Base-by-base conservation (phyloP, 768 basidiomycete species). In the Pisolithus marmoratus region DNA sequence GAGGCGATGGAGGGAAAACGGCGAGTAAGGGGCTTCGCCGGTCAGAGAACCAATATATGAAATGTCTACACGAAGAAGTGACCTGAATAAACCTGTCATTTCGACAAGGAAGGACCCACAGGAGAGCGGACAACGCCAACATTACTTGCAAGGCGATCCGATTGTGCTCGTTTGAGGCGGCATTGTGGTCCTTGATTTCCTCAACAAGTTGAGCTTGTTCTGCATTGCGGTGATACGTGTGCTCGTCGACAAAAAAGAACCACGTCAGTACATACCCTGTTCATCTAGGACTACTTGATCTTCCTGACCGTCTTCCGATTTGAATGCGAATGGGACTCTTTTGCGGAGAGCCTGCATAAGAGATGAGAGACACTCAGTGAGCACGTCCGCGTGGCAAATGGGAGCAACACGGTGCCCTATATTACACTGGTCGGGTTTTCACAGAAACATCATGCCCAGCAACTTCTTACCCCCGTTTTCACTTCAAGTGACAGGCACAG, bases 121-220 rank as follows among this genome's bases (percentile, higher is more conserved):
- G 63, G 6, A 73, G 24, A 41, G 67, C 60, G 4, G 82, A 82
- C 22, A 78, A 58, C 0, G 65, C 66, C 20, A 84, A 64, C 26
- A 79, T 64, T 7, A 63, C 53, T 49, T 74, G 74, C 24, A 81
- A 48, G 20, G 70, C 64, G 8, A 70, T 43, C 23, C 72, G 63
- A 37, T 77, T 76, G 42, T 68, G 71, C 51, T 61, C 57, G 61
- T 76, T 79, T 1, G 74, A 74, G 8, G 60, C 60, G 0, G 70
- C 64, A 50, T 79, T 79, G 42, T 73, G 67, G n/a, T 58, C 59
- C 44, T 74, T 77, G 37, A 87, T 65, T 5, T 50, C 57, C n/a
- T 75, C 66, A 45, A 87, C 74, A 12, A 84, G 38, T 42, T 78
- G 76, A 43, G 83, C 78, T 61, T 87, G 85, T 61, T 87, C 85